Percentiles rank a stretch among this genome's conserved stretches.
These are phyloP conservation scores for Arthromyces matolae DNA, from an alignment of 768 basidiomycete genomes.

Conservation along the genomic window DNA sequence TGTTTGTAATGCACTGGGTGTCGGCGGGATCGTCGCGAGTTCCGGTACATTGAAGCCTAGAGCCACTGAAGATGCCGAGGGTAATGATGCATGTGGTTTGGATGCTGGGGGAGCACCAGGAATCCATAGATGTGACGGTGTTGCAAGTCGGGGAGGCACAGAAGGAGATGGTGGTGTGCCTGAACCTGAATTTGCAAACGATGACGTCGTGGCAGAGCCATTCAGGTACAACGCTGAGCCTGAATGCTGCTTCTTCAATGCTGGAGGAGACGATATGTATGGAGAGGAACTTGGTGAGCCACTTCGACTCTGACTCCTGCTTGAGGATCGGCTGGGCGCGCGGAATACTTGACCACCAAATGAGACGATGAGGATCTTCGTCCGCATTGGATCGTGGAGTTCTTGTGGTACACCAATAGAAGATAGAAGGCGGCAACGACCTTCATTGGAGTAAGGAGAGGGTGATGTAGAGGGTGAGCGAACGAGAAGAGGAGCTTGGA, in stretches of 20 bases:
- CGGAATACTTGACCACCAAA: slow-evolving; percentile 78
- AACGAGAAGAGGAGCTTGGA: slow-evolving; percentile 66
- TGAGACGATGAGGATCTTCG: slow-evolving; percentile 70
- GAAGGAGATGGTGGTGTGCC: background rate
- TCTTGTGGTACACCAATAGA: slow-evolving; percentile 56
- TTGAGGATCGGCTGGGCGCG: slow-evolving; percentile 42
- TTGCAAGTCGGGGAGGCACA: slow-evolving; percentile 36
- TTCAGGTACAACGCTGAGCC: background rate
- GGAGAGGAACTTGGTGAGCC: slow-evolving; percentile 17
- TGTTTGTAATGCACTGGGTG: slow-evolving; percentile 21
- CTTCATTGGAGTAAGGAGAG: slow-evolving; percentile 47
- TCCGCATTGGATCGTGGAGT: slow-evolving; percentile 41
- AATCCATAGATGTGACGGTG: slow-evolving; percentile 53
- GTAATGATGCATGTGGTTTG: slow-evolving; percentile 22
- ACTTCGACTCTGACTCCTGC: slow-evolving; percentile 29
- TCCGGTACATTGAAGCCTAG: slow-evolving; percentile 13
- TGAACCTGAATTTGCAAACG: background rate
- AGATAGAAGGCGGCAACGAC: slow-evolving; percentile 50
- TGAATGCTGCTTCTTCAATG: slow-evolving; percentile 9
- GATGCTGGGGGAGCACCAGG: slow-evolving; percentile 54
- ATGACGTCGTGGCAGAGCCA: background rate
- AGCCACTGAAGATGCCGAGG: background rate
- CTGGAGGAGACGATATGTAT: background rate
- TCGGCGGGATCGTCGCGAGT: slow-evolving; percentile 33
- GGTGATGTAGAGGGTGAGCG: slow-evolving; percentile 43